Base-by-base conservation (phyloP, 2,329 filamentous ascomycete species). In the Monilinia laxa region DNA sequence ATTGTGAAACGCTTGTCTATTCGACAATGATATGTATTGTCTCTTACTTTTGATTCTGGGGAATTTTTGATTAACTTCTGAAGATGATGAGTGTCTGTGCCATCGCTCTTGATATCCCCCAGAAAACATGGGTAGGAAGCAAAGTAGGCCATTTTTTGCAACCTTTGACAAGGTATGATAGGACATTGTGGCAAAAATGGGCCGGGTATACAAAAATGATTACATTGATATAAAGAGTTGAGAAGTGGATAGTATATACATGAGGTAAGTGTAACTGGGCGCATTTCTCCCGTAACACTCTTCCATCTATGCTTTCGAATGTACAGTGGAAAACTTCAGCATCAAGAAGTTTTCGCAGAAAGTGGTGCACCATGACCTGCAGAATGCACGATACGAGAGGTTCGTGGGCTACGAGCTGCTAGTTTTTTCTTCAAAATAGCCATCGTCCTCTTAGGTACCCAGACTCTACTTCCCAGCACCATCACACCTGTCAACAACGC, bases 401-500 rank as follows among this genome's bases (percentile, higher is more conserved):
- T 57, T 40, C 69, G 62, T 54, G 70, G 28, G 25, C 45, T 60
- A 25, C 38, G 58, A 6, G 31, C n/a, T 51, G 58, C 66, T 3
- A 73, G 51, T 12, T 69, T 70, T 63, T 65, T 70, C 77, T 86
- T 80, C 38, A 93, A 79, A 68, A 91, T 75, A 64, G 81, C 83
- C 60, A 90, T 78, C 1, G 87, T 87, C 40, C 87, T 81, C 71
- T 83, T 87, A 1, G 92, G 91, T 64, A 93, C 83, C 79, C 90
- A 91, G 65, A 96, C 79, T 52, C 92, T 84, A 73, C 89, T 92
- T 14, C 91, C 91, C 49, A 97, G 81, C 0, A 97, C 84, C 28
- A 97, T 81, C 0, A 89, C 89, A 55, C 92, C 92, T 0, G 92
- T 96, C 68, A 99, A 80, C 25, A 99, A 81, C 2, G 91, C 92